phyloP scores from a whole-genome alignment of 441 rosid genomes.

The Kokia cookei region DNA sequence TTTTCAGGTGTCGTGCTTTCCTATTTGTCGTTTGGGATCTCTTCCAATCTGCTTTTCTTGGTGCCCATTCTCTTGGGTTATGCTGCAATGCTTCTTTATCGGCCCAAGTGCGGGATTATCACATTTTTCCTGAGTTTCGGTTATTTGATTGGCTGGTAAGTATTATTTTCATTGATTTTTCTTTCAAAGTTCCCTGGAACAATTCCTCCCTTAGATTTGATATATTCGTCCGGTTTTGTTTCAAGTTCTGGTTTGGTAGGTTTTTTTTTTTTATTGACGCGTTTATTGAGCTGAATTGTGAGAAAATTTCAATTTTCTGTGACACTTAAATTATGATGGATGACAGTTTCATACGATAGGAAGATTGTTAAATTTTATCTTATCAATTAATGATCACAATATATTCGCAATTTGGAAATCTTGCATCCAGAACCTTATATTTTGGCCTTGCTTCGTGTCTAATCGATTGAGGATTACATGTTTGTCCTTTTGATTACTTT shows the following conservation, averaged over 20 bases:
- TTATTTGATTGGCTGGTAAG: constrained; percentile 89
- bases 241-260: no score
- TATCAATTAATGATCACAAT: background rate
- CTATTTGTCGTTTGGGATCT: constrained; percentile 80
- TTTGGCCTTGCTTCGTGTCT: background rate
- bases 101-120: constrained; percentile 60
- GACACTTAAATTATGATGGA: background rate
- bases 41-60: constrained; percentile 88
- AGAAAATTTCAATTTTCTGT: background rate
- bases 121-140: constrained; percentile 75
- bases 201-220: no score
- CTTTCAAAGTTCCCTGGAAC: background rate
- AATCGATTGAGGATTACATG: background rate
- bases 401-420: background rate
- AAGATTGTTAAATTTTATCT: background rate
- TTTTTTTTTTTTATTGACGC: no score
- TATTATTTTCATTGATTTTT: background rate
- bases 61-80: constrained; percentile 80
- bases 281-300: background rate
- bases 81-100: constrained; percentile 65
- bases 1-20: constrained; percentile 68
- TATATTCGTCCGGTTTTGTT: no score
- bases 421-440: background rate
- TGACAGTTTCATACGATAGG: background rate
- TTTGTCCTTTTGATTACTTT: background rate